Evolutionary conservation across 1,284 basidiomycete species (phyloP), one percentile per base, ranked within the genome.

Genomic region (Omphalotus olearius): DNA sequence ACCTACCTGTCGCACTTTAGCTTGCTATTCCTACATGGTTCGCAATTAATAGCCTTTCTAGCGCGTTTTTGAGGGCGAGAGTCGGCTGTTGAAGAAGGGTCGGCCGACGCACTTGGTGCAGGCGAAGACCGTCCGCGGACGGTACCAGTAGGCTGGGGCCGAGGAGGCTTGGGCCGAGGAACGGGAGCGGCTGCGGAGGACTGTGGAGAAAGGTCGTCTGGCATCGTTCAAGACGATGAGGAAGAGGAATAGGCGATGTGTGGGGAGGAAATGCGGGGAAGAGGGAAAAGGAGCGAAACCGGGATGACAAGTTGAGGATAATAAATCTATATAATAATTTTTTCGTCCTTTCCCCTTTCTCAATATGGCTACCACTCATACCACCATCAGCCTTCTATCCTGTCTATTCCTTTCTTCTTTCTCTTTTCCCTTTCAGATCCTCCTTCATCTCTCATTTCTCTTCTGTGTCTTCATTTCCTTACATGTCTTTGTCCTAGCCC

Each of bases 11-110:
- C 88, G 71, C 88, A 91, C 69, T 91, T 90, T 59, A 91, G 79
- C 67, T 91, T 89, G 73, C 84, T 87, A 62, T 82, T 85, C 62
- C 88, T 78, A 69, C 88, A 91, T 1, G 88, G 88, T 59, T 89
- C 87, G 63, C 88, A 91, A 69, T 91, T 91, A 61, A 91, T 88
- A 16, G 88, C 86, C 63, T 90, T 90, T 56, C 88, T 76, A 0
- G 88, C 84, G 44, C 87, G 79, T 68, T 90, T 90, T 33, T 87
- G 84, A 0, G 80, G 81, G 0, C 80, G 72, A 20, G 74, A 70
- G 60, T 83, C 80, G 25, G 48, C 60, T 59, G 45, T 66, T 51
- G 50, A 45, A 25, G 45, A 45, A 33, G 30, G 30, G 45, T 76
- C 78, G 11, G 64, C 64, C 52, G 66, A 55, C 36, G 62, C 60